phyloP scores from a whole-genome alignment of 441 rosid species.

The Erodium texanum region DNA sequence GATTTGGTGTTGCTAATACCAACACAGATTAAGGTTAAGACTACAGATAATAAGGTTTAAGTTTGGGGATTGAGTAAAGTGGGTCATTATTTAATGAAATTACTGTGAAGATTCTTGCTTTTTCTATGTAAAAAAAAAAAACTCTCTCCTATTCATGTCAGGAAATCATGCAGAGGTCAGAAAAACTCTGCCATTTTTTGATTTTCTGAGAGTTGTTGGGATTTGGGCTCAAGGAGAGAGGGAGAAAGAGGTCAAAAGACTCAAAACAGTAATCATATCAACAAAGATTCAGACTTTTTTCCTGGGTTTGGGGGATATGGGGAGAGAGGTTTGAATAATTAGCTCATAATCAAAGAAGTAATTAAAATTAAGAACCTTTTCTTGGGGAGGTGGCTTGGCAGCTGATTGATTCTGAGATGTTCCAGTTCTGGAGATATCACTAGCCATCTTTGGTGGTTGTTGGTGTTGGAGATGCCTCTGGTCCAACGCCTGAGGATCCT shows the following conservation, averaged over 20 bases:
- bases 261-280: conserved; percentile 24
- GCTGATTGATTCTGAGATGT: conserved; percentile 47
- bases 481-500: conserved; percentile 37
- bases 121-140: conserved; percentile 13
- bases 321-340: conserved; percentile 9
- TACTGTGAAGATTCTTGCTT: conserved; percentile 33
- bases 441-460: conserved; percentile 41
- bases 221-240: conserved; percentile 33
- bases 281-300: conserved; percentile 30
- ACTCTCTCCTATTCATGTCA: conserved; percentile 25
- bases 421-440: conserved; percentile 41
- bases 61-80: conserved; percentile 43
- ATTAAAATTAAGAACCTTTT: conserved; percentile 46
- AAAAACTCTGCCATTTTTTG: conserved; percentile 28
- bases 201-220: conserved; percentile 46
- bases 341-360: conserved; percentile 1
- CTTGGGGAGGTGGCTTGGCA: conserved; percentile 47
- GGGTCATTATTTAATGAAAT: conserved; percentile 18
- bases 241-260: conserved; percentile 18
- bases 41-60: conserved; percentile 15
- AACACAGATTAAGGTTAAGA: background rate
- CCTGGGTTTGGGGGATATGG: conserved; percentile 34
- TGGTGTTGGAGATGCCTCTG: conserved; percentile 25
- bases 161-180: conserved; percentile 38
- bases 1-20: background rate